A percentile compares a stretch with the other conserved stretches of the same genome.
Conservation (phyloP, 306 rosid genomes). For the Pachyrhizus erosus region DNA sequence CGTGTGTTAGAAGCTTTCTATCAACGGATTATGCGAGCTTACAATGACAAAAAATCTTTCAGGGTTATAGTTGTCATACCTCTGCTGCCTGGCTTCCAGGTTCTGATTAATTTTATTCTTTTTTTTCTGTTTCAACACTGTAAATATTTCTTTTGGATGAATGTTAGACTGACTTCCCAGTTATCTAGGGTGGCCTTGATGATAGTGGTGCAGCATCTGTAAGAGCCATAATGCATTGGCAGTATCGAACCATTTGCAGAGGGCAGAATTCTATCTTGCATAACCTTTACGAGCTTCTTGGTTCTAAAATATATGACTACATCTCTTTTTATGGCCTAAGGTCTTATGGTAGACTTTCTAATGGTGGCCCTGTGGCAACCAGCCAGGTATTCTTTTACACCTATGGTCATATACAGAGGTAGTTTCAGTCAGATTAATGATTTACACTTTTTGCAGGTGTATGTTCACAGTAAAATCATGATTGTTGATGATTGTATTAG, state of each 20-base stretch:
- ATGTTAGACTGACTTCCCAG: slow-evolving; percentile 41
- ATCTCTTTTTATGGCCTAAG: slow-evolving; percentile 96
- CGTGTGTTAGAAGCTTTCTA: slow-evolving; percentile 90
- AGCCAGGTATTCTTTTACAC: slow-evolving; percentile 79
- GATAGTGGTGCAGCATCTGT: slow-evolving; percentile 98
- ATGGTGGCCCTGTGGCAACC: slow-evolving; percentile 85
- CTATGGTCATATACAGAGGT: slow-evolving; percentile 18
- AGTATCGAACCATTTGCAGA: slow-evolving; percentile 94
- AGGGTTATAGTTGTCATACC: slow-evolving; percentile 95
- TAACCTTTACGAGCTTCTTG: slow-evolving; percentile 75
- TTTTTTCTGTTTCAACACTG: slow-evolving; percentile 30
- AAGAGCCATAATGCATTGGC: slow-evolving; percentile 99
- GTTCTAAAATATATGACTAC: slow-evolving; percentile 80
- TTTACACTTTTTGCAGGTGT: slow-evolving; percentile 62
- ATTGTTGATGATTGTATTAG: slow-evolving; percentile 80
- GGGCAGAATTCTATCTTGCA: slow-evolving; percentile 83
- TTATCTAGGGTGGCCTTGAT: slow-evolving; percentile 95
- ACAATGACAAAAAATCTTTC: slow-evolving; percentile 79
- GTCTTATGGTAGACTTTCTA: slow-evolving; percentile 83
- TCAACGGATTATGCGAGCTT: slow-evolving; percentile 81
- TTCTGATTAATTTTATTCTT: slow-evolving; percentile 43
- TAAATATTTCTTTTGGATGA: slow-evolving; percentile 35
- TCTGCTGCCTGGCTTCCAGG: slow-evolving; percentile 98
- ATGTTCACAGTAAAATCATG: slow-evolving; percentile 98
- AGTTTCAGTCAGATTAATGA: slow-evolving; percentile 40